Conservation (phyloP, 306 rosid genomes). For the Ormosia semicastrata region DNA sequence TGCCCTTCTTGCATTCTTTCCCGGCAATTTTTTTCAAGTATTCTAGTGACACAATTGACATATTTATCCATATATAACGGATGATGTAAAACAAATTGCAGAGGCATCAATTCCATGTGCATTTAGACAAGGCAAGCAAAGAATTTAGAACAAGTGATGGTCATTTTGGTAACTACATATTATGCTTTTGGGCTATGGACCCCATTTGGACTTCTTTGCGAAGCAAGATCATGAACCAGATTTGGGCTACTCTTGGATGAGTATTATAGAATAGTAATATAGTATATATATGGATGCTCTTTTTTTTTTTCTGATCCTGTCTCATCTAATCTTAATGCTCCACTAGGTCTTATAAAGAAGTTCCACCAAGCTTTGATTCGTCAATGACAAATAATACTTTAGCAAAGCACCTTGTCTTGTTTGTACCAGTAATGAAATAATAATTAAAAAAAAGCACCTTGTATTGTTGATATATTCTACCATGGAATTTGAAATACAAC, state of each 20-base stretch:
- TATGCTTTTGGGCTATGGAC: constrained; percentile 41
- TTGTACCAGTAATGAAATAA: neutral
- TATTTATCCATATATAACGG: constrained; percentile 14
- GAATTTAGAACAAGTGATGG: constrained; percentile 33
- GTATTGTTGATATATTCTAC: constrained; percentile 22
- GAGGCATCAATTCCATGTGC: constrained; percentile 35
- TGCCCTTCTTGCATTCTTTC: constrained; percentile 27
- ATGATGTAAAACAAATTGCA: neutral
- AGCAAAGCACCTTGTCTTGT: constrained; percentile 30
- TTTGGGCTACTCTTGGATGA: constrained; percentile 37
- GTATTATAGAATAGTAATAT: constrained; percentile 37
- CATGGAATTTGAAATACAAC: neutral
- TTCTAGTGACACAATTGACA: neutral
- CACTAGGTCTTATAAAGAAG: constrained; percentile 42
- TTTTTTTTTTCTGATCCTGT: constrained; percentile 39
- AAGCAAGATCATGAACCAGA: constrained; percentile 52
- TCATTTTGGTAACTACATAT: constrained; percentile 43
- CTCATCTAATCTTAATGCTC: constrained; percentile 36
- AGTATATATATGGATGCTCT: constrained; percentile 26
- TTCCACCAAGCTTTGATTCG: constrained; percentile 35
- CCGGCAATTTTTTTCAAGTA: neutral
- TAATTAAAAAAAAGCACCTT: neutral
- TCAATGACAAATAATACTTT: constrained; percentile 25
- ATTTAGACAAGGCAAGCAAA: constrained; percentile 33
- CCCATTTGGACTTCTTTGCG: constrained; percentile 54